Evolutionary conservation across 257 asterid species (phyloP).

Genomic region (Gentiana macrophylla): DNA sequence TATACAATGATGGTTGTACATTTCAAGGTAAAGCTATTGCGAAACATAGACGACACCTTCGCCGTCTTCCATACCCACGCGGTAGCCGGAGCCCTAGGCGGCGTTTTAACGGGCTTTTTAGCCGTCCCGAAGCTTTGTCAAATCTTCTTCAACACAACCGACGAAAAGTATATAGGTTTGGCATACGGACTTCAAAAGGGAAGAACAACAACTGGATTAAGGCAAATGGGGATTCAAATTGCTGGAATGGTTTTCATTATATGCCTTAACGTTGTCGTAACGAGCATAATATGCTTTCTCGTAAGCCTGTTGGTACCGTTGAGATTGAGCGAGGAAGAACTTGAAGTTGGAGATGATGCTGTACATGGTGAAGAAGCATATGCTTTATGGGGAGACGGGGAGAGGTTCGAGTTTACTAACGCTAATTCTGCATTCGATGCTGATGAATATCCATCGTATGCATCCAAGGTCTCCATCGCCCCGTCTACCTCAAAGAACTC

Average conservation of each 20-base stretch:
- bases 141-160: slow-evolving; percentile 29
- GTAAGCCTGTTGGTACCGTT: slow-evolving; percentile 31
- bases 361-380: slow-evolving; percentile 43
- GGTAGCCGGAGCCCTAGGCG: slow-evolving; percentile 36
- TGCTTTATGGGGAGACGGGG: slow-evolving; percentile 19
- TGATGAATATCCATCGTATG: slow-evolving; percentile 35
- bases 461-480: slow-evolving; percentile 14
- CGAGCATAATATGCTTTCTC: slow-evolving; percentile 31
- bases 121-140: slow-evolving; percentile 34
- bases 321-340: slow-evolving; percentile 27
- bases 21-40: slow-evolving; percentile 17
- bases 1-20: slow-evolving; percentile 29
- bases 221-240: slow-evolving; percentile 35
- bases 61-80: slow-evolving; percentile 52
- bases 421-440: slow-evolving; percentile 30
- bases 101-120: slow-evolving; percentile 30
- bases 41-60: slow-evolving; percentile 34
- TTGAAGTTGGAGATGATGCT: slow-evolving; percentile 27
- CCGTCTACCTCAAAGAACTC: slow-evolving; percentile 2
- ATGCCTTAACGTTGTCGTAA: slow-evolving; percentile 27
- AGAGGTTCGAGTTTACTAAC: slow-evolving; percentile 23
- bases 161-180: slow-evolving; percentile 36
- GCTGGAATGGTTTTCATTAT: slow-evolving; percentile 26
- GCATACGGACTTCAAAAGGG: slow-evolving; percentile 33
- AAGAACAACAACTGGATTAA: slow-evolving; percentile 21